Conservation (phyloP, 2,329 filamentous ascomycete species). For the Penicillium sp. region DNA sequence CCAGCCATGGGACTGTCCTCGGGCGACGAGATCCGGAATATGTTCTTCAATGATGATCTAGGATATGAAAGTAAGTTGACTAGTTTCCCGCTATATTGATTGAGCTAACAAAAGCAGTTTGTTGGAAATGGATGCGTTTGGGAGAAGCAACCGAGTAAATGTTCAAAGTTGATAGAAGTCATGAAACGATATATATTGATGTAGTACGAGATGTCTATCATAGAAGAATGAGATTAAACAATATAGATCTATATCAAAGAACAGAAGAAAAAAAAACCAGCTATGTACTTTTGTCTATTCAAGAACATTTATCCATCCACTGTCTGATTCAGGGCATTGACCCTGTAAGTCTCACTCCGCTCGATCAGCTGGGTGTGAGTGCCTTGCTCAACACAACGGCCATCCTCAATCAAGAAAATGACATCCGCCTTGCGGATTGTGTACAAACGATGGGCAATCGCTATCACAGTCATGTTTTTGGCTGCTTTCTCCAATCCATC, state of each 20-base stretch:
- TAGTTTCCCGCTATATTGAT: background rate
- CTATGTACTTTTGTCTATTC: background rate
- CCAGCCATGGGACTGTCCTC: conserved; percentile 1
- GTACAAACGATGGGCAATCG: conserved; percentile 41
- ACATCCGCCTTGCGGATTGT: conserved; percentile 66
- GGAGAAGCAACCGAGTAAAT: conserved; percentile 2
- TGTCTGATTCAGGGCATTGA: conserved; percentile 36
- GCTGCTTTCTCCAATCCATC: conserved; percentile 32
- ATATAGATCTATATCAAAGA: background rate
- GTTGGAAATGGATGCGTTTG: conserved; percentile 9
- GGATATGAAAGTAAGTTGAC: conserved; percentile 6
- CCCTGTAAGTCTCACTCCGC: conserved; percentile 36
- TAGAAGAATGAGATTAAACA: background rate
- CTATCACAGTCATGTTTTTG: conserved; percentile 35
- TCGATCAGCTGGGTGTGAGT: conserved; percentile 58
- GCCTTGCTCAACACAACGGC: conserved; percentile 60
- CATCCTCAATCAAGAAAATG: conserved; percentile 72
- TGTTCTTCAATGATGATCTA: conserved; percentile 9
- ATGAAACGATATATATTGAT: background rate
- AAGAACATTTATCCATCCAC: conserved; percentile 13
- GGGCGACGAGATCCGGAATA: background rate
- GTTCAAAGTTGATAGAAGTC: background rate
- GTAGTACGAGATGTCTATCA: background rate
- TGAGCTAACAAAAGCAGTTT: background rate
- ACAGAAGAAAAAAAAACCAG: too few relatives aligned